A percentile compares a stretch with the other conserved stretches of the same genome.
These are phyloP conservation scores for Dissoconium aciculare DNA, from an alignment of 2,329 filamentous ascomycete genomes.

Conservation along the genomic window DNA sequence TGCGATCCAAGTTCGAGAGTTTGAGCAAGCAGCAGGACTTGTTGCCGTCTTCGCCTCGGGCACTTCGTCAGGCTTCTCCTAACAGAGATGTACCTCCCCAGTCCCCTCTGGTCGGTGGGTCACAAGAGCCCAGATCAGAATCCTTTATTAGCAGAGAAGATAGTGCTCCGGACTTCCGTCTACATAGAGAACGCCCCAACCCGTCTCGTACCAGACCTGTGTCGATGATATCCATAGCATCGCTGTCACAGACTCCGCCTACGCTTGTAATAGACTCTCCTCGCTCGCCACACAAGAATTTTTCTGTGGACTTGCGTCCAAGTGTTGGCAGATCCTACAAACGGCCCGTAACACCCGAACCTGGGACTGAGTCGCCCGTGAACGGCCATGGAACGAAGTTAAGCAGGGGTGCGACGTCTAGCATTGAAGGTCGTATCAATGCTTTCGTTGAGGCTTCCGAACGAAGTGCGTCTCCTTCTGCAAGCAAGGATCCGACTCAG, in stretches of 20 bases:
- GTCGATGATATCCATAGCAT: constrained; percentile 35
- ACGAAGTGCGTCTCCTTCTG: constrained; percentile 4
- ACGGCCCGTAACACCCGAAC: constrained; percentile 13
- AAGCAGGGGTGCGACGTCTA: constrained; percentile 29
- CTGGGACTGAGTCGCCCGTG: constrained; percentile 17
- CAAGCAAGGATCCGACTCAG: constrained; percentile 1
- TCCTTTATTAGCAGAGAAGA: too few relatives aligned
- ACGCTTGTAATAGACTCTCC: constrained; percentile 56
- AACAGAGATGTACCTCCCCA: too few relatives aligned
- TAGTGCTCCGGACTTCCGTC: too few relatives aligned
- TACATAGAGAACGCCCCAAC: background rate
- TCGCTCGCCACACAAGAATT: constrained; percentile 40
- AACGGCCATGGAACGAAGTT: constrained; percentile 24
- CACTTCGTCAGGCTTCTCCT: too few relatives aligned
- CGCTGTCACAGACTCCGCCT: constrained; percentile 40
- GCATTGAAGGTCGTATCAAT: constrained; percentile 26
- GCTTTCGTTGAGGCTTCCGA: constrained; percentile 21
- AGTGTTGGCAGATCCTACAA: constrained; percentile 6
- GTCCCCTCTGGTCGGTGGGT: too few relatives aligned
- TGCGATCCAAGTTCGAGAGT: constrained; percentile 69
- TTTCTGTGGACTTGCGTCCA: constrained; percentile 11
- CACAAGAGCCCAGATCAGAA: too few relatives aligned
- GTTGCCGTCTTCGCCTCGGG: constrained; percentile 9
- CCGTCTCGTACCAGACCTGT: constrained; percentile 26
- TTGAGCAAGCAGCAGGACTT: constrained; percentile 31